Evolutionary conservation across 257 asterid species (phyloP), one percentile per base, ranked within the genome.

Genomic region (Solanum sejunctum): DNA sequence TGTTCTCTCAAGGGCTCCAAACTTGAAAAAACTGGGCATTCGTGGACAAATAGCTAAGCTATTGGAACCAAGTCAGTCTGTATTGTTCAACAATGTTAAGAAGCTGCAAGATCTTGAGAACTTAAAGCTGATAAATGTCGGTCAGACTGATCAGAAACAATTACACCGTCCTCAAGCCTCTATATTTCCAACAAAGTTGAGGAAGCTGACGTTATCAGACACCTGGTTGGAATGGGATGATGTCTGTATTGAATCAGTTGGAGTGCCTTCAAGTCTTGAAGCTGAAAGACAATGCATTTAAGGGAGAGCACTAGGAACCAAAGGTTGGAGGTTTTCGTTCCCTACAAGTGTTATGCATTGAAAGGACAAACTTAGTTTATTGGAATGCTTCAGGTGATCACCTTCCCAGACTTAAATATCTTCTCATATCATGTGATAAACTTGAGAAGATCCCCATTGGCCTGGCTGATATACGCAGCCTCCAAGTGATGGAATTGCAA

Each of bases 21-120:
- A 90, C 4, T 84, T 92, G 82, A 91, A 88, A 86, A 90, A 83
- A 43, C 66, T 92, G 84, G 94, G 93, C 52, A 89, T 92, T 83
- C 92, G 91, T 16, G 96, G 96, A 41, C 72, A 83, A 0, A 81
- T 92, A 9, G 82, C 85, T 41, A 11, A 36, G 52, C 91, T 91
- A 23, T 0, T 90, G 69, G 90, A 91, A 12, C 81, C 81, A 23
- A 69, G 70, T 83, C 77, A 69, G 39, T 0, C 36, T 4, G 1
- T 10, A 43, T 43, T 80, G 20, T 89, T 91, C 55, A 91, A 89
- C 56, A 86, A 88, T 75, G 66, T 91, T 83, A 87, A 85, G 20
- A 89, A 36, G 55, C 60, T 92, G 64, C 45, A 72, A 28, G 47
- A 20, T 67, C 89, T 92, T 4, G 93, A 90, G 43, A 92, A 89